Conservation (phyloP, 2,329 filamentous ascomycete species). For the Pseudogymnoascus sp. region DNA sequence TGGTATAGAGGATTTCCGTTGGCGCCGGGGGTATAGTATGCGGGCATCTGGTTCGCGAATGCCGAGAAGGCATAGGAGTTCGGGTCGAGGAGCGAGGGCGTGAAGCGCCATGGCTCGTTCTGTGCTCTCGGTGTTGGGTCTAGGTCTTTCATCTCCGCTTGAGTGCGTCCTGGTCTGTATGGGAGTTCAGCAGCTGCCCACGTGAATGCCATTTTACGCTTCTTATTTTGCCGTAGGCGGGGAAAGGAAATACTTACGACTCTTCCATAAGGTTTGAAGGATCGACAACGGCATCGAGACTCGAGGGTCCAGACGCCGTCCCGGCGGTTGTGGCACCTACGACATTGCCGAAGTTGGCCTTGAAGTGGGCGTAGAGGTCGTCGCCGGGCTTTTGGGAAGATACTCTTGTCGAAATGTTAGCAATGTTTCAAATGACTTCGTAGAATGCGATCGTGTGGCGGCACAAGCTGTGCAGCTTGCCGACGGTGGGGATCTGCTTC, state of each 20-base stretch:
- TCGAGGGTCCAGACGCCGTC: not conserved
- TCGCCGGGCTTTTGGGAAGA: constrained; percentile 75
- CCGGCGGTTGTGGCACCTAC: constrained; percentile 39
- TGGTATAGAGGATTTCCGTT: constrained; percentile 76
- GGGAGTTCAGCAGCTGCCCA: not conserved
- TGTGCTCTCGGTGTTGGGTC: constrained; percentile 76
- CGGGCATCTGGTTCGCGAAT: constrained; percentile 72
- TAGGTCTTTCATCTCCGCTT: constrained; percentile 56
- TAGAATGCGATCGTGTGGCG: not conserved
- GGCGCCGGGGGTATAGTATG: constrained; percentile 83
- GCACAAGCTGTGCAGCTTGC: not conserved
- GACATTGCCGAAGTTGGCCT: constrained; percentile 73
- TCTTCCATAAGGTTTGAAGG: not conserved
- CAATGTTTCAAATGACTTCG: constrained; percentile 1
- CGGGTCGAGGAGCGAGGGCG: constrained; percentile 80
- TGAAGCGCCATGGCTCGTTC: constrained; percentile 79
- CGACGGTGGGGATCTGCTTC: not conserved
- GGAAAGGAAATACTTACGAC: not conserved
- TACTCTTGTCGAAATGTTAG: constrained; percentile 32
- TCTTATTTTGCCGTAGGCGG: not conserved
- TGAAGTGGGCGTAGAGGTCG: constrained; percentile 77
- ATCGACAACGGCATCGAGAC: not conserved
- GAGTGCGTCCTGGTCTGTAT: constrained; percentile 1
- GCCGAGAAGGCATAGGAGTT: constrained; percentile 73
- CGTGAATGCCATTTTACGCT: not conserved